Base-by-base conservation (phyloP, 345 rosid species). In the Arabidopsis arenosa region DNA sequence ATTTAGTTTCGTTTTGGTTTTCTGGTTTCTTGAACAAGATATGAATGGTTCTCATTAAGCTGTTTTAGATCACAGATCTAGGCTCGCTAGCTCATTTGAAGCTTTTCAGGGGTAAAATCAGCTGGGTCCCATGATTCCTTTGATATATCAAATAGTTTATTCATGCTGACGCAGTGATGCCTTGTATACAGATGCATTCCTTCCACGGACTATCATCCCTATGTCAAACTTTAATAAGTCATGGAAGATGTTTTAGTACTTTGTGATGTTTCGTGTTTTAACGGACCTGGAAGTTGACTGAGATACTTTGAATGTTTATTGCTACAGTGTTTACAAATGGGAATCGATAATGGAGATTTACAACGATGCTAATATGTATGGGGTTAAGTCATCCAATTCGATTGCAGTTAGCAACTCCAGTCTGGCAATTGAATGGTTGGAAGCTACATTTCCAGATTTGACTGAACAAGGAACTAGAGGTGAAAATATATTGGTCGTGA, bases 351-450 rank as follows among this genome's bases (percentile, higher is more conserved):
- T 86, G 85, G 99, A 91, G 89, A 83, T 91, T 48, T 85, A 86
- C 83, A 81, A 58, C 51, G 99, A 96, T 87, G 99, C 97, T 80
- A 86, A 85, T 58, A 81, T 85, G 21, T 84, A 77, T 82, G 97
- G 97, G 72, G 70, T 83, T 83, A 85, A 84, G 71, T 93, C 97
- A 63, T 59, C 85, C 70, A 86, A 87, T 82, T 76, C 89, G 2
- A 44, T 58, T 51, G 96, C 95, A 68, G 85, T 86, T 75, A 80
- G 63, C 75, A 91, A 93, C 83, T 89, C 92, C 82, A 88, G 69
- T 76, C 73, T 83, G 71, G 98, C 96, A 79, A 91, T 93, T 69
- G 87, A 90, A 77, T 96, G 96, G 98, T 80, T 93, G 85, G 98
- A 96, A 87, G 88, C 90, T 72, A 88, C 87, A 51, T 96, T 96